Conservation (phyloP, 1,284 basidiomycete genomes). For the Ceratorhiza oryzae-sativae region DNA sequence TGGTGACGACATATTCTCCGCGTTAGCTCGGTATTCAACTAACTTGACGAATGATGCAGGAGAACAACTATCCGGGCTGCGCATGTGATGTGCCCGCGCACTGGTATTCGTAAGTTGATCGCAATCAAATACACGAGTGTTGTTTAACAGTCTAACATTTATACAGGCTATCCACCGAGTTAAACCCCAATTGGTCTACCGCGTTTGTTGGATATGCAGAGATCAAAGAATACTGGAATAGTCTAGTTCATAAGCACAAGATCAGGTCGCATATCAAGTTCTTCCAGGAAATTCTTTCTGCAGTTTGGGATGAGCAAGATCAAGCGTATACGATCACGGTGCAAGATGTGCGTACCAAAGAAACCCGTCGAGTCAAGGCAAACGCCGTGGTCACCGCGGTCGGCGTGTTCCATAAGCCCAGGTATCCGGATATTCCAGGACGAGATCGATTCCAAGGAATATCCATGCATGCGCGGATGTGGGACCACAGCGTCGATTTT, state of each 20-base stretch:
- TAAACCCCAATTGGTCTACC: constrained; percentile 31
- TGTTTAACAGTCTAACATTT: neutral
- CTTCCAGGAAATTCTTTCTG: constrained; percentile 33
- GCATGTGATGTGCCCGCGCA: constrained; percentile 27
- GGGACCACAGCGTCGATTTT: constrained; percentile 33
- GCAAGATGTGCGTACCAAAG: constrained; percentile 31
- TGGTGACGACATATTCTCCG: neutral
- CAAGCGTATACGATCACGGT: constrained; percentile 32
- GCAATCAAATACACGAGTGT: too few species aligned
- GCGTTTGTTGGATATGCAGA: constrained; percentile 29
- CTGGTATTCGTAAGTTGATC: constrained; percentile 32
- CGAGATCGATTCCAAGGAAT: constrained; percentile 19
- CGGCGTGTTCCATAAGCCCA: constrained; percentile 35
- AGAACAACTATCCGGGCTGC: constrained; percentile 32
- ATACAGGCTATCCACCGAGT: constrained; percentile 37
- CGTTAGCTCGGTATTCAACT: too few species aligned
- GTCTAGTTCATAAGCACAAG: constrained; percentile 41
- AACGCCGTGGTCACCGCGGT: constrained; percentile 38
- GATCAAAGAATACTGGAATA: constrained; percentile 37
- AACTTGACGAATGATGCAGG: neutral
- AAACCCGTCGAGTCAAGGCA: constrained; percentile 32
- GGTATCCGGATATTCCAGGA: constrained; percentile 34
- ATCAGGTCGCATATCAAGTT: constrained; percentile 39
- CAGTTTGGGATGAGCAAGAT: constrained; percentile 39
- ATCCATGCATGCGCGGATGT: constrained; percentile 35